Evolutionary conservation across 2,329 filamentous ascomycete species (phyloP), one percentile per base, ranked within the genome.

Genomic region (Epichloe scottii): DNA sequence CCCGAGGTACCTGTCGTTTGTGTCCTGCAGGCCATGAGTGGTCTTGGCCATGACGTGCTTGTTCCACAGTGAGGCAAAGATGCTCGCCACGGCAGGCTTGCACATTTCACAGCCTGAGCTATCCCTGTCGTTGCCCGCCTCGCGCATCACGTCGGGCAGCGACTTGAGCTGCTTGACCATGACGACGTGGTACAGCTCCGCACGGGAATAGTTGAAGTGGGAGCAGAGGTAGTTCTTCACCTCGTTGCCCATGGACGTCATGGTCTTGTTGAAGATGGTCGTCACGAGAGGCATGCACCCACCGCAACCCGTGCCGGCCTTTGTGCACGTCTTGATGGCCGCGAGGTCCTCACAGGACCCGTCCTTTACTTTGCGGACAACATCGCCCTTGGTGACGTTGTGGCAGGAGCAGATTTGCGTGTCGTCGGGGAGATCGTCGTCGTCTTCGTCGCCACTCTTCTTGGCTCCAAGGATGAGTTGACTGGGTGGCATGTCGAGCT

Each of bases 341-440:
- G 82, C 84, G 43, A 95, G 78, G 26, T 85, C 85, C 63, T 86
- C 93, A 73, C 88, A 94, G 2, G 77, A 82, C 39, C 87, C 89
- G 49, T 85, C 81, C 59, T 90, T 90, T 63, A 91, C 79, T 2
- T 72, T 73, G 4, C 77, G 77, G 43, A 84, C 80, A 0, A 95
- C 74, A 58, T 91, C 87, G 15, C 85, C 86, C 65, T 95, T 95
- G 23, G 81, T 84, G 41, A 95, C 89, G 63, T 95, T 95, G 72
- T 95, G 89, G 59, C 89, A 95, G 1, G 88, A 93, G 67, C 89
- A 95, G 54, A 95, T 85, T 63, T 95, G 90, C 0, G 87, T 87
- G 61, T 93, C 87, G 59, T 93, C 87, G 48, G 84, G 78, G 57
- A 95, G 75, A 60, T 95, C 88, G 57, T 87, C 87, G 30, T 78